Evolutionary conservation across 345 rosid genomes (phyloP), one percentile per base, ranked within the genome.

Genomic region (Euclidium syriacum): DNA sequence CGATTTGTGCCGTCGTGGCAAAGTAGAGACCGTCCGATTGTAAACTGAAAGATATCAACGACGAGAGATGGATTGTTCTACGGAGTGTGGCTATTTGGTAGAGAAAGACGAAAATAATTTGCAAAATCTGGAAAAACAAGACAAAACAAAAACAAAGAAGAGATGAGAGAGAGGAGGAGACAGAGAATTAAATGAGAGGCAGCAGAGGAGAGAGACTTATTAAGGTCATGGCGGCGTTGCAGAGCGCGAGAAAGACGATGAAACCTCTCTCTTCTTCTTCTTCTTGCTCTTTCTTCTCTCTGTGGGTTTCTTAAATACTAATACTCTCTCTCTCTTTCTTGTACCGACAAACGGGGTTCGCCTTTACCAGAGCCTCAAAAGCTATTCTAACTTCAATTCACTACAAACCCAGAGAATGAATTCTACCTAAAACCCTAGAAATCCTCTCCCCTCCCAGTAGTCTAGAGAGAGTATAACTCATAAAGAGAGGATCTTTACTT

Each of bases 201-300:
- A 41, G 46, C 4, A 65, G 65, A 52, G 64, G 58, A 51, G 57
- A 70, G 72, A 39, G 69, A 71, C 5, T 42, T 72, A 64, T 58
- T 64, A 72, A 64, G 75, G 68, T 66, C 72, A 78, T 81, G 95
- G 81, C 95, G 89, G 95, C 95, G 85, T 77, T 78, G 95, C 83
- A 77, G 83, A 67, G 67, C 67, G 73, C 72, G 52, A 73, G 73
- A 74, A 53, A 61, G 73, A 60, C 73, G 39, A 71, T 48, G 32
- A 54, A 70, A 62, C 52, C 61, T 50, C 71, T 50, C 61, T 48
- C 64, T 58, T 59, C 49, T 19, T 35, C 30, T 58, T 27, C 57
- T 49, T 67, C 71, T 10, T 71, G 52, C 24, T 8, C 48, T 10
- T 51, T 60, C 52, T 27, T 14, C 49, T 35, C 42, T 52, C 65